Conservation (phyloP, 306 rosid genomes). For the Vicia sativa region DNA sequence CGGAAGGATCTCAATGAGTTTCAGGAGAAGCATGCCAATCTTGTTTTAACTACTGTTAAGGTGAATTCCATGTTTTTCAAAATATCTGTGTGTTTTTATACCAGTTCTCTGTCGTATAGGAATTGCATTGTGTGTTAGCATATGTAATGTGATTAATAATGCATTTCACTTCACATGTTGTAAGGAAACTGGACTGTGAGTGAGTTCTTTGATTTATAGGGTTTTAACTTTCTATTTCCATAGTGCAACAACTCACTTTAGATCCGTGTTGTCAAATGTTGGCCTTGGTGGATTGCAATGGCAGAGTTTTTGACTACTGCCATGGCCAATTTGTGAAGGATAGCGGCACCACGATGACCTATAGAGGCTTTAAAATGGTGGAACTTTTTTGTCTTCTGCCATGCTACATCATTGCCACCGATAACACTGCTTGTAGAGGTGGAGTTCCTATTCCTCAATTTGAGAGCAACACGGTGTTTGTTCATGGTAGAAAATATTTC, state of each 20-base stretch:
- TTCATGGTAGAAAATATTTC: conserved; percentile 6
- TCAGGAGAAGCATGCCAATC: conserved; percentile 94
- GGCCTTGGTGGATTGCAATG: too few relatives aligned
- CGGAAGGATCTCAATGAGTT: conserved; percentile 94
- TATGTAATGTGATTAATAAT: conserved; percentile 16
- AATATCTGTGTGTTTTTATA: too few relatives aligned
- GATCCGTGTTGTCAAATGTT: too few relatives aligned
- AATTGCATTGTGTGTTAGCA: conserved; percentile 10
- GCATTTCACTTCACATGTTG: conserved; percentile 18
- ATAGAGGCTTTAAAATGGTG: too few relatives aligned
- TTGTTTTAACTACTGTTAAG: conserved; percentile 88
- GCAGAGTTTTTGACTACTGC: too few relatives aligned
- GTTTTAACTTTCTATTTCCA: background rate
- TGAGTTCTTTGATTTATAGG: too few relatives aligned
- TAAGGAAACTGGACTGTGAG: background rate
- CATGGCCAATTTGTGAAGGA: too few relatives aligned
- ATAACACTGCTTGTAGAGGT: background rate
- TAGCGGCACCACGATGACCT: too few relatives aligned
- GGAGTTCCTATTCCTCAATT: too few relatives aligned
- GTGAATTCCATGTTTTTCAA: conserved; percentile 54
- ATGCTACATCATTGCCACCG: too few relatives aligned
- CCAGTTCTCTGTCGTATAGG: background rate
- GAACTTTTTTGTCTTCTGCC: too few relatives aligned
- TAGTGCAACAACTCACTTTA: background rate
- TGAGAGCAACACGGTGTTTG: background rate